Evolutionary conservation across 2,329 filamentous ascomycete genomes (phyloP).

Genomic region (Diaporthe batatas): DNA sequence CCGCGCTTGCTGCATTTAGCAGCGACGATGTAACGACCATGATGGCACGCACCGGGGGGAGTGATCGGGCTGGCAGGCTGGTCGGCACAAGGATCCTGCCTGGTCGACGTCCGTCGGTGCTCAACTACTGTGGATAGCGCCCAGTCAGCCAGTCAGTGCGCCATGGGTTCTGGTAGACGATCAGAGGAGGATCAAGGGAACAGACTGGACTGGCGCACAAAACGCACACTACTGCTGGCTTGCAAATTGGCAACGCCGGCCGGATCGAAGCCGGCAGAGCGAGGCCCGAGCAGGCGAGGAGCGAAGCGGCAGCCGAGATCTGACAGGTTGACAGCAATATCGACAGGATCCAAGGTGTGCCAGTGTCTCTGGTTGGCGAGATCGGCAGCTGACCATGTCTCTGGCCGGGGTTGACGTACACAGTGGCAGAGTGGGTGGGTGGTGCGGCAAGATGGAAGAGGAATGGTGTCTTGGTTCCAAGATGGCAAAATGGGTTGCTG

Average conservation of each 20-base stretch:
- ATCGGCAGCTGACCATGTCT: conserved; percentile 32
- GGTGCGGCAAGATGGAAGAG: conserved; percentile 11
- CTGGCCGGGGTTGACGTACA: not conserved
- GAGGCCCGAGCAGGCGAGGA: not conserved
- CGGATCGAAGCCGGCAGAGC: not conserved
- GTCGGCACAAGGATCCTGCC: conserved; percentile 1
- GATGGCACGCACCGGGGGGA: not conserved
- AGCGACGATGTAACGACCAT: not conserved
- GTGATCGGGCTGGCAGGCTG: too few relatives aligned
- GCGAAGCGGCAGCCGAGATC: conserved; percentile 3
- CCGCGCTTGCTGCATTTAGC: conserved; percentile 2
- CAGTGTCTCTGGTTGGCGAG: conserved; percentile 29
- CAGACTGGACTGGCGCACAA: not conserved
- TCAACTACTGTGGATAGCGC: conserved; percentile 9
- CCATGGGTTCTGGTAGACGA: not conserved
- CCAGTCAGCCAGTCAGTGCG: not conserved
- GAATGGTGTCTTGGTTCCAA: conserved; percentile 9
- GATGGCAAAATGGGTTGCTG: not conserved
- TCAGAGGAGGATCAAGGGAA: conserved; percentile 17
- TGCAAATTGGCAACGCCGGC: not conserved
- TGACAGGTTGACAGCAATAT: conserved; percentile 6
- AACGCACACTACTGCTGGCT: not conserved
- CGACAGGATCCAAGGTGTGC: conserved; percentile 13
- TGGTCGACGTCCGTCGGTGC: conserved; percentile 13
- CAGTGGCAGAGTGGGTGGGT: not conserved